Evolutionary conservation across 2,329 filamentous ascomycete species (phyloP).

Genomic region (Hirsutella minnesotensis): DNA sequence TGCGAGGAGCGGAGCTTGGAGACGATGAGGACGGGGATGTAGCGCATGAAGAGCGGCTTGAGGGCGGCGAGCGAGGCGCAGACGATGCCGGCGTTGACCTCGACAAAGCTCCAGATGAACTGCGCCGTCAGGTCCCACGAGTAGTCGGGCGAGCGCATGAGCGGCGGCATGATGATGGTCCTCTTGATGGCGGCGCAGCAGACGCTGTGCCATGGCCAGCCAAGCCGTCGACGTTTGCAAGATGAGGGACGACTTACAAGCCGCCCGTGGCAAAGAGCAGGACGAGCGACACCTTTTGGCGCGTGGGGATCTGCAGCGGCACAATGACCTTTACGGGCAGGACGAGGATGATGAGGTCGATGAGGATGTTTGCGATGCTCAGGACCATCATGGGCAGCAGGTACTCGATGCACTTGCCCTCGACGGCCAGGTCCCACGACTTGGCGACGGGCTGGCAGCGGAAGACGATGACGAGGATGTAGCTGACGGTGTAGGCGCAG

Average conservation of each 20-base stretch:
- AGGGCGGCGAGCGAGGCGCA: slow-evolving; percentile 37
- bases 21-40: slow-evolving; percentile 13
- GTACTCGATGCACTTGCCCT: slow-evolving; percentile 26
- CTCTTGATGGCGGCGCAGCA: slow-evolving; percentile 16
- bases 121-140: slow-evolving; percentile 14
- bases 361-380: slow-evolving; percentile 27
- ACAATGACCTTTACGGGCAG: slow-evolving; percentile 32
- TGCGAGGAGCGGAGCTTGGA: slow-evolving; percentile 12
- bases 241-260: no score
- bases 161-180: slow-evolving; percentile 13
- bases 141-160: slow-evolving; percentile 13
- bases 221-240: no score
- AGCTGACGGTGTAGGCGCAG: slow-evolving; percentile 26
- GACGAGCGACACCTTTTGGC: slow-evolving; percentile 37
- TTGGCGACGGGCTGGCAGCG: slow-evolving; percentile 30
- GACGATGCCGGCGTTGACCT: slow-evolving; percentile 35
- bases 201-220: slow-evolving; percentile 9
- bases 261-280: slow-evolving; percentile 27
- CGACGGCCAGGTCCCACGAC: slow-evolving; percentile 25
- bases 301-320: slow-evolving; percentile 31
- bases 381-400: slow-evolving; percentile 17
- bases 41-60: slow-evolving; percentile 32
- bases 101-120: slow-evolving; percentile 32
- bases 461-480: slow-evolving; percentile 23
- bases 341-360: slow-evolving; percentile 31